Base-by-base conservation (phyloP, 2,329 filamentous ascomycete species). In the Cercospora beticola region DNA sequence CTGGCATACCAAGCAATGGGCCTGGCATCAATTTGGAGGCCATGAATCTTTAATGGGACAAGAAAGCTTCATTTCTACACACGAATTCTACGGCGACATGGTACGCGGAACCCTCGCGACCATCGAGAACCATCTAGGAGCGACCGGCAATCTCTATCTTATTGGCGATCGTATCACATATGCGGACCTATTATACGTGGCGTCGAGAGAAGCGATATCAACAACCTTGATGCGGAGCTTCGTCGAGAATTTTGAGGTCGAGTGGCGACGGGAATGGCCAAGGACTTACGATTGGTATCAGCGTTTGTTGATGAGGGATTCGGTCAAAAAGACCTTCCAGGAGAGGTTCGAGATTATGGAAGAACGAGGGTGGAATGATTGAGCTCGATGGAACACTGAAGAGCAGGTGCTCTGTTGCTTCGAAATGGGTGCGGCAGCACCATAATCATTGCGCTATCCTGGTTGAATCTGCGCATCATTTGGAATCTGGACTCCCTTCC, bases 131-230 rank as follows among this genome's bases (percentile, higher is more conserved):
- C 76, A 77, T 31, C 74, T 84, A 14, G 71, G 76, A 64, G 75
- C 75, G 66, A 69, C 69, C 3, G 74, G 74, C 5, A 77, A 75
- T 12, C 69, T 78, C 31, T 84, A 78, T 67, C 75, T 85, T 14
- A 80, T 83, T 0, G 82, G 82, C 18, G 78, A 80, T 52, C 83
- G 81, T 68, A 75, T 74, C 66, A 81, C 79, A 5, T 83, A 80
- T 74, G 82, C 76, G 5, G 83, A 84, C 69, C 72, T 82, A 10
- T 26, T 66, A 33, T 70, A 61, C 67, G 71, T 80, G n/a, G 62
- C 62, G 0, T 58, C 62, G 21, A 46, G 26, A 14, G 62, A 67
- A 31, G 59, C 43, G 6, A 28, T 62, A 6, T 16, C 9, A 10
- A 62, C 21, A 7, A 57, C 31, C 14, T 49, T 67, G 16, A 62